Evolutionary conservation across 176 grass and related monocot genomes (phyloP).

Genomic region (Otatea glauca): DNA sequence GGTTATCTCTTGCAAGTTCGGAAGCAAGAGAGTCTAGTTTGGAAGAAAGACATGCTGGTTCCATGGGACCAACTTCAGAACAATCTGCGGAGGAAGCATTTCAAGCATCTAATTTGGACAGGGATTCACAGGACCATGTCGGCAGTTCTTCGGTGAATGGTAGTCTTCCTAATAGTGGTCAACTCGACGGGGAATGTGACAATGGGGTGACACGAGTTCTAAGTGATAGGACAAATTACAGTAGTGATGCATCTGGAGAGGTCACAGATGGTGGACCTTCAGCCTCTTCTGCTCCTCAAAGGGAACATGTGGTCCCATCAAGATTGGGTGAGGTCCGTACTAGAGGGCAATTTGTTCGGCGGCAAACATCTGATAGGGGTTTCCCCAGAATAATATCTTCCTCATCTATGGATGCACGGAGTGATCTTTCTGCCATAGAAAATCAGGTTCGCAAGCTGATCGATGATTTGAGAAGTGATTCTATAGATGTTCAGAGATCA

Average conservation of each 20-base stretch:
- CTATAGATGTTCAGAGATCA: conserved; percentile 58
- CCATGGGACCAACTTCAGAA: conserved; percentile 50
- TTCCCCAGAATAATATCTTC: conserved; percentile 73
- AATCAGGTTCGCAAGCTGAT: conserved; percentile 70
- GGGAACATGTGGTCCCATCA: conserved; percentile 53
- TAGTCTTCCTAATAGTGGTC: conserved; percentile 55
- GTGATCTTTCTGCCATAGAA: conserved; percentile 73
- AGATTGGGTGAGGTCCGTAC: conserved; percentile 46
- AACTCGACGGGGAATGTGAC: conserved; percentile 52
- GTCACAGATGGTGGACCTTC: conserved; percentile 51
- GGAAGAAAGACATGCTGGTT: conserved; percentile 55
- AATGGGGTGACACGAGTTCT: conserved; percentile 52
- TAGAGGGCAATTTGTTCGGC: conserved; percentile 56
- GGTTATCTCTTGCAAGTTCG: conserved; percentile 52
- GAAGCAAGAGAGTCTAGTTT: conserved; percentile 58
- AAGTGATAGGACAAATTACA: conserved; percentile 64
- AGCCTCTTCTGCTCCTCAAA: conserved; percentile 54
- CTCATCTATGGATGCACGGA: conserved; percentile 62
- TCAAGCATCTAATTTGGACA: conserved; percentile 48
- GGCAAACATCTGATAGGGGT: conserved; percentile 62
- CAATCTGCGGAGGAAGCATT: conserved; percentile 48
- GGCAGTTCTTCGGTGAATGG: conserved; percentile 45
- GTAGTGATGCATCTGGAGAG: conserved; percentile 67
- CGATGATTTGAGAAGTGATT: conserved; percentile 75
- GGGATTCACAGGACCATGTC: conserved; percentile 44